Evolutionary conservation across 345 rosid species (phyloP), one percentile per base, ranked within the genome.

Genomic region (Murraya koenigii): DNA sequence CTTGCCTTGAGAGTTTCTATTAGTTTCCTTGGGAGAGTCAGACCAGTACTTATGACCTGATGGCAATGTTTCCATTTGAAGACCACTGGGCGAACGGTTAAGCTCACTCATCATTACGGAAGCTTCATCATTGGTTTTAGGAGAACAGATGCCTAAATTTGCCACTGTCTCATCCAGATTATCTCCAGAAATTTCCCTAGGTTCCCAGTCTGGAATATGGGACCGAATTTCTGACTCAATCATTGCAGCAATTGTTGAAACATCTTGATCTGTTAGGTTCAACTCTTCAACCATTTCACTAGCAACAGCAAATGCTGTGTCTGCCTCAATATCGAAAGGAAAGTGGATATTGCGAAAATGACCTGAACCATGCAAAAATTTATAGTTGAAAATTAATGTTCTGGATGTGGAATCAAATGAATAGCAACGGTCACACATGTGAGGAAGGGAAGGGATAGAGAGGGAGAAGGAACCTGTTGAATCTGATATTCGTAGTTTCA

Each of bases 221-320:
- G 92, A 89, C 80, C 41, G 86, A 75, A 96, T 92, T 87, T 96
- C 99, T 4, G 79, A 28, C 61, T 92, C 93, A 20, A 96, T 94
- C 90, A 94, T 94, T 30, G 82, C 88, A 61, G 92, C 87, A 30
- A 96, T 88, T 32, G 90, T 77, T 26, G 97, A 84, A 72, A 91
- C 90, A 83, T 94, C 99, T 83, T 94, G 97, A 85, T 92, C 97
- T 14, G 98, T 90, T 68, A 96, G 83, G 82, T 92, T 94, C 83
- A 96, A 71, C 82, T 96, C 97, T 69, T 94, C 91, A 25, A 96
- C 97, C 99, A 94, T 96, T 89, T 96, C 99, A 39, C 93, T 85
- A 23, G 98, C 98, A 25, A 96, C 99, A 28, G 91, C 93, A 81
- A 79, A 83, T 30, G 97, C 83, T 74, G 99, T 96, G 82, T 96